Evolutionary conservation across 2,329 filamentous ascomycete species (phyloP), one percentile per base, ranked within the genome.

Genomic region (Fusarium subtropicale): DNA sequence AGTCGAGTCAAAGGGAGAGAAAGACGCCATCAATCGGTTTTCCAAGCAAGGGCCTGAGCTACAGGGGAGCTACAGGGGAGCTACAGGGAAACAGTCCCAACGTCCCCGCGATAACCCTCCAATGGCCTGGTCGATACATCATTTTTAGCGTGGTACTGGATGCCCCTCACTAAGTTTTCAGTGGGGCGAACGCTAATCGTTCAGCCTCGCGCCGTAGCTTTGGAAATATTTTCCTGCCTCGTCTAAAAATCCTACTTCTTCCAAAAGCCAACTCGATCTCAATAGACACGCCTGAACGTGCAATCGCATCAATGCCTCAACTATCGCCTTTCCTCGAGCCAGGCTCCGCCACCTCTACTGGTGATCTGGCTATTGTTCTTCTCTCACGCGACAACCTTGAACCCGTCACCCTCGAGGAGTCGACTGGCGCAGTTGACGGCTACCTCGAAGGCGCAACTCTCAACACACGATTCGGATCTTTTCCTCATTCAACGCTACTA

Each of bases 391-490:
- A 98, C 79, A 91, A 91, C 66, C 89, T 94, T 68, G 85, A 94
- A 39, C 93, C 95, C 10, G 84, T 94, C 28, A 89, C 92, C 65
- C 87, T 94, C 30, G 84, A 87, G 67, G 82, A 87, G 31, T 85
- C 85, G 24, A 85, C 87, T 38, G 88, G 88, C 54, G 85, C 87
- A 42, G 85, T 91, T 68, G 87, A 90, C 75, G 92, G 91, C 62
- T 94, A 94, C 74, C 87, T 87, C 31, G 91, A 94, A 76, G 92
- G 92, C 36, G 90, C 90, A 47, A 91, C 93, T 4, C 88, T 94
- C 56, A 98, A 97, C 81, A 99, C 95, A 2, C 90, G 94, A 45
- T 99, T 97, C 76, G 96, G 96, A 50, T 97, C 94, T 0, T 95
- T 94, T 64, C 92, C 92, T 0, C 92, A 95, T 77, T 91, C 87